phyloP scores from a whole-genome alignment of 768 basidiomycete species.

The Russula sp. region DNA sequence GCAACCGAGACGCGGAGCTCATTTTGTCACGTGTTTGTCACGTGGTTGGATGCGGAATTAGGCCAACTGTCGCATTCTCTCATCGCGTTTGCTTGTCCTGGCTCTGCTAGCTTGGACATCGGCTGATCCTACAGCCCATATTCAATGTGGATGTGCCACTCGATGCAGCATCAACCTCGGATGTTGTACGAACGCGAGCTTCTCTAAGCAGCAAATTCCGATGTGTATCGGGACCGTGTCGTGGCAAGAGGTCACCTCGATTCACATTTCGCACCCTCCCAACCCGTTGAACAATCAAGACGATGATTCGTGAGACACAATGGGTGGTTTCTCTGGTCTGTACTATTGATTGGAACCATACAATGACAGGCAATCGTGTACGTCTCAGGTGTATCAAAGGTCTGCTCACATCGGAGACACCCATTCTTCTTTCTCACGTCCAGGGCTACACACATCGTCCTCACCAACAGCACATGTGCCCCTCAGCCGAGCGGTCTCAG shows the following conservation, averaged over 20 bases:
- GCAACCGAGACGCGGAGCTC: too few relatives aligned
- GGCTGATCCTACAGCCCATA: background rate
- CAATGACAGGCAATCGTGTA: conserved; percentile 3
- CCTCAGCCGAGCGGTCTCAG: background rate
- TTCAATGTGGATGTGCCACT: background rate
- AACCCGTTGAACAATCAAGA: background rate
- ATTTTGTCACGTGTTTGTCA: too few relatives aligned
- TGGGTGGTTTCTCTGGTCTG: background rate
- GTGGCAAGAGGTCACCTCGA: background rate
- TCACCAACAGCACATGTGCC: background rate
- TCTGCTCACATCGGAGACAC: background rate
- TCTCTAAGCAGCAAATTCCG: conserved; percentile 9
- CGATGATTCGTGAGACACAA: background rate
- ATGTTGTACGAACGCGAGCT: conserved; percentile 16
- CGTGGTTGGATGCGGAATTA: too few relatives aligned
- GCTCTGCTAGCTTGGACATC: background rate
- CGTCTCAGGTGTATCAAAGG: background rate
- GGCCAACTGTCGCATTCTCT: too few relatives aligned
- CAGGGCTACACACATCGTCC: background rate
- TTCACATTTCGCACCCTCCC: background rate
- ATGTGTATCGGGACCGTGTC: conserved; percentile 12
- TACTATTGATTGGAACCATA: background rate
- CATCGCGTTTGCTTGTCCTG: background rate
- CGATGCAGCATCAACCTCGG: conserved; percentile 14
- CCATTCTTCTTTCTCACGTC: background rate